A percentile compares a stretch with the other conserved stretches of the same genome.
These are phyloP conservation scores for Phialocephala subalpina DNA, from an alignment of 2,329 filamentous ascomycete genomes.

Conservation along the genomic window DNA sequence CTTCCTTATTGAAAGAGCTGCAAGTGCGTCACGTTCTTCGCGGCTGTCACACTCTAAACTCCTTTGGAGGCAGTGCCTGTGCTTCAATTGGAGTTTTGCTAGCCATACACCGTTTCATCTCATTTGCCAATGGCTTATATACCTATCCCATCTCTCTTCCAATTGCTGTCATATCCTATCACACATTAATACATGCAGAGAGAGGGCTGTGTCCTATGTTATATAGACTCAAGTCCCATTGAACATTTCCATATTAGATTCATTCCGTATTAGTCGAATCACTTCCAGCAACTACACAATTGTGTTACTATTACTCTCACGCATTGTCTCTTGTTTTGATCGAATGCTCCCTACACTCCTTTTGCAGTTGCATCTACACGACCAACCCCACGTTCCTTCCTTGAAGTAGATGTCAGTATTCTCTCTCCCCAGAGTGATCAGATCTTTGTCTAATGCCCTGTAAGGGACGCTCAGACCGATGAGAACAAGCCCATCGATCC, in stretches of 20 bases:
- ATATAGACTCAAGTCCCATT: constrained; percentile 16
- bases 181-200: constrained; percentile 8
- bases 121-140: constrained; percentile 31
- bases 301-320: constrained; percentile 14
- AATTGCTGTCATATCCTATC: constrained; percentile 11
- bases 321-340: constrained; percentile 8
- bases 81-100: constrained; percentile 24
- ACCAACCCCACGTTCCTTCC: constrained; percentile 16
- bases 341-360: constrained; percentile 13
- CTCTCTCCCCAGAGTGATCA: background rate
- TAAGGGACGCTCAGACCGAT: constrained; percentile 36
- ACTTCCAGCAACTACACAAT: constrained; percentile 1
- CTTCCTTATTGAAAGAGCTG: constrained; percentile 16
- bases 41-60: constrained; percentile 35
- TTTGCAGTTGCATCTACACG: constrained; percentile 21
- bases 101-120: constrained; percentile 24
- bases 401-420: constrained; percentile 39
- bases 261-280: background rate
- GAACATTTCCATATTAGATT: constrained; percentile 5
- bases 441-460: constrained; percentile 12
- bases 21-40: constrained; percentile 37
- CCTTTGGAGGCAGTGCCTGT: constrained; percentile 39
- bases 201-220: constrained; percentile 16
- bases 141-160: constrained; percentile 17
- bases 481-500: constrained; percentile 30